Conservation (phyloP, 345 rosid species). For the Theobroma cacao region DNA sequence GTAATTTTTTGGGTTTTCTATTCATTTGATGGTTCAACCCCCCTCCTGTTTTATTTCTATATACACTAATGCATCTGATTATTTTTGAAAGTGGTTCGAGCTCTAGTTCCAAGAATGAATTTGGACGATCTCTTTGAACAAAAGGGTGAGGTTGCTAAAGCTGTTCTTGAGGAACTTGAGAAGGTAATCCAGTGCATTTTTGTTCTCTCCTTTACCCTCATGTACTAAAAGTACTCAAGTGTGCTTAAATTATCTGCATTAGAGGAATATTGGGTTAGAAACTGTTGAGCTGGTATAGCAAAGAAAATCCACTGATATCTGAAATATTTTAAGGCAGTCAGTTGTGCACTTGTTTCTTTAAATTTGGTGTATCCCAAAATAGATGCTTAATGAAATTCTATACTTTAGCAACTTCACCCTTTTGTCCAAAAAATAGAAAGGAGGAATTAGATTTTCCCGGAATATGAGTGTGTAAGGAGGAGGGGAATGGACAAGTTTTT, state of each 20-base stretch:
- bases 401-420: too few relatives aligned
- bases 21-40: neutral
- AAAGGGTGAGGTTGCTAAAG: slow-evolving; percentile 93
- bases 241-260: neutral
- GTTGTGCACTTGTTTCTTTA: neutral
- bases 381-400: neutral
- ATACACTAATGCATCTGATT: neutral
- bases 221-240: neutral
- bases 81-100: slow-evolving; percentile 75
- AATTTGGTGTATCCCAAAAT: neutral
- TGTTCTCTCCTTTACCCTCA: neutral
- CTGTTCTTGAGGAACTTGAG: slow-evolving; percentile 93
- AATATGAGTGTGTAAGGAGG: neutral
- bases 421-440: too few relatives aligned
- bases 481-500: neutral
- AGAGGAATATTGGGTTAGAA: neutral
- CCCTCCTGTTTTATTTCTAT: neutral
- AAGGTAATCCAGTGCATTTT: slow-evolving; percentile 46
- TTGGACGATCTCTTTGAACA: slow-evolving; percentile 94
- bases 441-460: neutral
- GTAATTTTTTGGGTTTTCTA: slow-evolving; percentile 31
- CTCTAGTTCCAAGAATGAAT: slow-evolving; percentile 83
- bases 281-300: neutral
- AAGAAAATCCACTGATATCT: neutral
- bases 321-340: too few relatives aligned